Evolutionary conservation across 2,329 filamentous ascomycete genomes (phyloP).

Genomic region (Colletotrichum tanaceti): DNA sequence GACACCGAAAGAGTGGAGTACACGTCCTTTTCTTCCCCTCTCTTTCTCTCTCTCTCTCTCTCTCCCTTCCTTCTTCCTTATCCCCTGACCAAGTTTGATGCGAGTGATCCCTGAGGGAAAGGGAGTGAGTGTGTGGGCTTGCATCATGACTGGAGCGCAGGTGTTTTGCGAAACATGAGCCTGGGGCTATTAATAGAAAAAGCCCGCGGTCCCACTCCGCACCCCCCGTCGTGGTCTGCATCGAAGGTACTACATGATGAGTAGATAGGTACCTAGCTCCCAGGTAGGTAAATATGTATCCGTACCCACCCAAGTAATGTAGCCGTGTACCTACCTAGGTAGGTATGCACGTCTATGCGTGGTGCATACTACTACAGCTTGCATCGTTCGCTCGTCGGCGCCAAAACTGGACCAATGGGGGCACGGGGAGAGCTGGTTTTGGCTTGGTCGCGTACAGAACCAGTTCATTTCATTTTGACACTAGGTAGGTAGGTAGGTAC

Average conservation of each 20-base stretch:
- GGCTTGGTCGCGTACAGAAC: slow-evolving; percentile 22
- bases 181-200: slow-evolving; percentile 40
- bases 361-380: slow-evolving; percentile 30
- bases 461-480: slow-evolving; percentile 15
- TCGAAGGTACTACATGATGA: too few relatives aligned
- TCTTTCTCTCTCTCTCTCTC: too few relatives aligned
- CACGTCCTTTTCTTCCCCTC: not conserved
- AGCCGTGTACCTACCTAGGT: too few relatives aligned
- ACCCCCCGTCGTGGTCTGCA: not conserved
- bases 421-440: slow-evolving; percentile 11
- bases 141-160: slow-evolving; percentile 36
- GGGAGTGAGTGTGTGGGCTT: slow-evolving; percentile 14
- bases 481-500: too few relatives aligned
- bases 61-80: too few relatives aligned
- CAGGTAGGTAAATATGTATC: too few relatives aligned
- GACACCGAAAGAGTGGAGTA: not conserved
- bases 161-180: slow-evolving; percentile 37
- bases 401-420: slow-evolving; percentile 34
- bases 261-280: too few relatives aligned
- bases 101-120: slow-evolving; percentile 12
- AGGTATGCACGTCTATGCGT: not conserved
- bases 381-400: slow-evolving; percentile 28
- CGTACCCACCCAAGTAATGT: too few relatives aligned
- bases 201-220: slow-evolving; percentile 7
- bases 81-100: slow-evolving; percentile 13